Base-by-base conservation (phyloP, 2,329 filamentous ascomycete genomes). In the Verticillium dahliae region DNA sequence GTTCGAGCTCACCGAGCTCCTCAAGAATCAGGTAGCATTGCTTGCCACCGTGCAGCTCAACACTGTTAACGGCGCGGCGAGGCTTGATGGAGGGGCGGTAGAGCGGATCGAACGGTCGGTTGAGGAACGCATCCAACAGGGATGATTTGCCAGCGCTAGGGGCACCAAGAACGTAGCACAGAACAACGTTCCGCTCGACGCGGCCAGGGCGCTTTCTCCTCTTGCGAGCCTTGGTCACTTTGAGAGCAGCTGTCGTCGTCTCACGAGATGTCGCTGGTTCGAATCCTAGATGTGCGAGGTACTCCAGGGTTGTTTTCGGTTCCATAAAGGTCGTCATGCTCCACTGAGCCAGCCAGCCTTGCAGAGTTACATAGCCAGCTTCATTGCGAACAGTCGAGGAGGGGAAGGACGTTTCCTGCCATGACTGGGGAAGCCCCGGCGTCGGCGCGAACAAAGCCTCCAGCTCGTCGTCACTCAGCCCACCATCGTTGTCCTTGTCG, bases 281-380 rank as follows among this genome's bases (percentile, higher is more conserved):
- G 70, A 97, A 99, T 1, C 95, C 95, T 2, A 99, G 87, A 72
- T 97, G 97, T 3, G 95, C 95, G 2, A 99, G 86, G 73, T 99
- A 99, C 68, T 96, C 93, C 4, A 99, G 82, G 0, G 95, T 98
- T 0, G 92, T 97, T 72, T 95, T 96, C 13, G 95, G 94, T 61
- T 96, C 93, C 63, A 96, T 87, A 69, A 98, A 99, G 0, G 95
- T 99, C 0, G 95, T 99, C 95, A 99, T 99, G 73, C 93, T 97
- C 95, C 95, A 99, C 70, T 99, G 95, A 4, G 95, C 95, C 41
- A 99, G 85, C 95, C 95, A 99, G 1, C 95, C 95, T 74, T 99
- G 95, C 4, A 99, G 81, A 1, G 95, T 99, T 64, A 99, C 93
- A 72, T 98, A 87, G 0, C 95, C 95, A 9, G 91, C 92, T 75